Evolutionary conservation across 1,284 basidiomycete species (phyloP).

Genomic region (Heliocybe sulcata): DNA sequence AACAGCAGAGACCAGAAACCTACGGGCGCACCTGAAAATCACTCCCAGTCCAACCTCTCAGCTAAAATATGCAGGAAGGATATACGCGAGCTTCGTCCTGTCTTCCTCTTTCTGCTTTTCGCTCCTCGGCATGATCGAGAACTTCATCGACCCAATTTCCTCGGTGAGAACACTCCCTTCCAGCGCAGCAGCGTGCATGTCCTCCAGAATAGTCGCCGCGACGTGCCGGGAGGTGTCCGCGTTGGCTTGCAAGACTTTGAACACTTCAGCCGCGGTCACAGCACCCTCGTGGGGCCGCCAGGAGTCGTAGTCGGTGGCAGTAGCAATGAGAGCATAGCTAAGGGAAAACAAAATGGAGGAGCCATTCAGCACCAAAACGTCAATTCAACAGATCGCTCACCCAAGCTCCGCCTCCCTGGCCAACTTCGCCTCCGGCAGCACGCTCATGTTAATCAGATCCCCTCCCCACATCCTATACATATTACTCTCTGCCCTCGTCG

Average conservation of each 20-base stretch:
- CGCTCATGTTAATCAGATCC: constrained; percentile 95
- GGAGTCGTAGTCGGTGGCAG: constrained; percentile 87
- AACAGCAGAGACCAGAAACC: too few species aligned
- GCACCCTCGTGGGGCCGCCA: constrained; percentile 78
- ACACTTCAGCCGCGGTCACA: constrained; percentile 86
- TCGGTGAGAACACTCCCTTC: constrained; percentile 49
- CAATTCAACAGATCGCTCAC: constrained; percentile 39
- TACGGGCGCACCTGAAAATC: too few species aligned
- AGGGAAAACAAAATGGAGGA: constrained; percentile 1
- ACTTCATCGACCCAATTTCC: constrained; percentile 76
- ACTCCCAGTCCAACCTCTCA: not conserved
- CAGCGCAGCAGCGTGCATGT: constrained; percentile 57
- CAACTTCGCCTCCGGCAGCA: constrained; percentile 92
- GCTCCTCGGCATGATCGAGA: constrained; percentile 76
- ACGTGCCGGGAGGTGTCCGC: constrained; percentile 77
- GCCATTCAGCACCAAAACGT: not conserved
- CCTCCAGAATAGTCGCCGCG: constrained; percentile 71
- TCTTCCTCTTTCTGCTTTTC: constrained; percentile 60
- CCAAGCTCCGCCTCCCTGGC: constrained; percentile 92
- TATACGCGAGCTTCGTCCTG: constrained; percentile 67
- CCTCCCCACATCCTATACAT: constrained; percentile 95
- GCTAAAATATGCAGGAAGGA: constrained; percentile 69
- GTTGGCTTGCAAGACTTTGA: constrained; percentile 83
- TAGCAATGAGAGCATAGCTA: constrained; percentile 88
- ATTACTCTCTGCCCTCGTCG: constrained; percentile 89